Percentiles rank a stretch among this genome's conserved stretches.
Conservation (phyloP, 225 moss, liverwort and hornwort genomes). For the Sphagnum tenellum region DNA sequence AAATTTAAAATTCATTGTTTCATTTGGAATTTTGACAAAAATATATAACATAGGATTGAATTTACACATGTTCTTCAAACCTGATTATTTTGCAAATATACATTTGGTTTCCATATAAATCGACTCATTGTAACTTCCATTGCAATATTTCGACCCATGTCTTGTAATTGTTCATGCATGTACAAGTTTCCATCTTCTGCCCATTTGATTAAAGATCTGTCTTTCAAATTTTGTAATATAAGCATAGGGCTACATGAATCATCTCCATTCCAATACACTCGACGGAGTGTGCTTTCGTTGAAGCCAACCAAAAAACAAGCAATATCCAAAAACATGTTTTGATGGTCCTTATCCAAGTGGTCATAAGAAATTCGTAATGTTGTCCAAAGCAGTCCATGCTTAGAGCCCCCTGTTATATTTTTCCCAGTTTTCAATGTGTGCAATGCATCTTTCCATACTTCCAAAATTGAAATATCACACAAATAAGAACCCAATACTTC, state of each 20-base stretch:
- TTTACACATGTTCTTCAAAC: no score
- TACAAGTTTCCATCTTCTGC: background rate
- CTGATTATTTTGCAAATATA: no score
- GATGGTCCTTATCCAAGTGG: background rate
- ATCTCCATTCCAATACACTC: background rate
- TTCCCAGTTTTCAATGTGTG: background rate
- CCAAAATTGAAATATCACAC: background rate
- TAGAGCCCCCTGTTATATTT: background rate
- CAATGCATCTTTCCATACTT: background rate
- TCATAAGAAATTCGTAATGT: conserved; percentile 3
- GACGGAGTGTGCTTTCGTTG: background rate
- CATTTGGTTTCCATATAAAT: no score
- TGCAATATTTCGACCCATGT: conserved; percentile 4
- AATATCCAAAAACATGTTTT: conserved; percentile 7
- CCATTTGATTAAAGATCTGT: background rate
- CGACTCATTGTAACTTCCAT: background rate
- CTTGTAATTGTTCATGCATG: conserved; percentile 7
- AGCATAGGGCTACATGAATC: background rate
- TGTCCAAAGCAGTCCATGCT: background rate
- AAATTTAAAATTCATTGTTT: no score
- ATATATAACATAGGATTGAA: no score
- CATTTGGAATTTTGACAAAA: no score
- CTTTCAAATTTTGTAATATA: background rate
- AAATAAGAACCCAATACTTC: conserved; percentile 3
- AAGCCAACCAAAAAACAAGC: background rate